Evolutionary conservation across 768 basidiomycete species (phyloP).

Genomic region (Psilocybe sp.): DNA sequence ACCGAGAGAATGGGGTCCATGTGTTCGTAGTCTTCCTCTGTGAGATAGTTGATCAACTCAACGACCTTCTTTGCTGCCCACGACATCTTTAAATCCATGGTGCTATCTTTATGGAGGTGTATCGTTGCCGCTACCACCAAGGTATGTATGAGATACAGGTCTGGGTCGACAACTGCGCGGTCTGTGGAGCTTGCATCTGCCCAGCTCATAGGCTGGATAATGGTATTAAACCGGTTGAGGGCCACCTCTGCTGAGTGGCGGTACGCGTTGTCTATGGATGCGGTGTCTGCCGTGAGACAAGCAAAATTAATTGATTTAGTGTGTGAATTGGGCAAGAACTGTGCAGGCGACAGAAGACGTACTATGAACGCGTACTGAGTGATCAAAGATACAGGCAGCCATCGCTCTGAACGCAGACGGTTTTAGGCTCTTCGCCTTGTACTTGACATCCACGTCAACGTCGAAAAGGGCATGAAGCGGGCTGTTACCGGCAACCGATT

Average conservation of each 20-base stretch:
- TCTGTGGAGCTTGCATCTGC: slow-evolving; percentile 29
- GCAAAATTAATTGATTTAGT: not conserved
- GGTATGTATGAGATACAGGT: slow-evolving; percentile 46
- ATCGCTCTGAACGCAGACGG: slow-evolving; percentile 46
- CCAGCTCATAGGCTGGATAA: slow-evolving; percentile 36
- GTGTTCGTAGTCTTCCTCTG: slow-evolving; percentile 48
- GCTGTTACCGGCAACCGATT: slow-evolving; percentile 15
- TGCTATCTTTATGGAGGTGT: slow-evolving; percentile 42
- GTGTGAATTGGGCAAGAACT: not conserved
- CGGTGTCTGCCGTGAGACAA: no score
- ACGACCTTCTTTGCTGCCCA: slow-evolving; percentile 42
- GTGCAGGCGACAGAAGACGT: slow-evolving; percentile 1
- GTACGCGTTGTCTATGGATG: slow-evolving; percentile 15
- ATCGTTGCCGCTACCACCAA: slow-evolving; percentile 49
- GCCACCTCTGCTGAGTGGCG: slow-evolving; percentile 42
- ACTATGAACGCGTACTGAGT: slow-evolving; percentile 40
- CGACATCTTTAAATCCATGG: slow-evolving; percentile 37
- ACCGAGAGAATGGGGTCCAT: slow-evolving; percentile 55
- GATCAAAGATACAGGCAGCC: slow-evolving; percentile 51
- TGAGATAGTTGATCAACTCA: slow-evolving; percentile 42
- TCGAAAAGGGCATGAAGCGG: slow-evolving; percentile 26
- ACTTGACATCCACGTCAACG: slow-evolving; percentile 5
- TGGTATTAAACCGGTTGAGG: slow-evolving; percentile 39
- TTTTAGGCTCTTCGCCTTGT: slow-evolving; percentile 22
- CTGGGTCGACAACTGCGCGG: slow-evolving; percentile 35